phyloP scores from a whole-genome alignment of 2,329 filamentous ascomycete genomes.

The Scedosporium boydii region DNA sequence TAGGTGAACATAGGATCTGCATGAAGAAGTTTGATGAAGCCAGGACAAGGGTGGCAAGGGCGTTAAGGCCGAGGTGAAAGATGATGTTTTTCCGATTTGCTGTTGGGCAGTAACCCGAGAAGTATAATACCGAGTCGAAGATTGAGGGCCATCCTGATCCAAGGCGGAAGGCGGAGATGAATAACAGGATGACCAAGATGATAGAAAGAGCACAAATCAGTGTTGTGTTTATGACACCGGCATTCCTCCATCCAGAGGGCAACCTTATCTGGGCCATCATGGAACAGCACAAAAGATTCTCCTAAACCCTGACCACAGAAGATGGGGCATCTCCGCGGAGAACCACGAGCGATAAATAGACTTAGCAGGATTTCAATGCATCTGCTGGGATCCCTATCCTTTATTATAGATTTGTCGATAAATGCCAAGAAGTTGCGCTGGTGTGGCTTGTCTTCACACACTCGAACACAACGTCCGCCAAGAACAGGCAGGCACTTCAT shows the following conservation, averaged over 20 bases:
- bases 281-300: no score
- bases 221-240: neutral
- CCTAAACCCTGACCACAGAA: no score
- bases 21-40: conserved; percentile 13
- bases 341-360: no score
- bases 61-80: neutral
- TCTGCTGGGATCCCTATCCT: no score
- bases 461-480: no score
- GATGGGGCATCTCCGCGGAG: no score
- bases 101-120: neutral
- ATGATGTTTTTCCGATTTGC: neutral
- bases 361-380: no score
- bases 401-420: no score
- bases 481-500: no score
- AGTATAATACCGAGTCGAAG: neutral
- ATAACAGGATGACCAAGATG: neutral
- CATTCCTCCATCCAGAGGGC: neutral
- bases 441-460: no score
- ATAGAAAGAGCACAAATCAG: neutral
- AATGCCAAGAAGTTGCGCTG: no score
- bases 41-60: conserved; percentile 3
- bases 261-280: no score
- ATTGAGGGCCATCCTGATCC: neutral
- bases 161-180: neutral
- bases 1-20: conserved; percentile 12